Base-by-base conservation (phyloP, 768 basidiomycete species). In the Serendipita sp. region DNA sequence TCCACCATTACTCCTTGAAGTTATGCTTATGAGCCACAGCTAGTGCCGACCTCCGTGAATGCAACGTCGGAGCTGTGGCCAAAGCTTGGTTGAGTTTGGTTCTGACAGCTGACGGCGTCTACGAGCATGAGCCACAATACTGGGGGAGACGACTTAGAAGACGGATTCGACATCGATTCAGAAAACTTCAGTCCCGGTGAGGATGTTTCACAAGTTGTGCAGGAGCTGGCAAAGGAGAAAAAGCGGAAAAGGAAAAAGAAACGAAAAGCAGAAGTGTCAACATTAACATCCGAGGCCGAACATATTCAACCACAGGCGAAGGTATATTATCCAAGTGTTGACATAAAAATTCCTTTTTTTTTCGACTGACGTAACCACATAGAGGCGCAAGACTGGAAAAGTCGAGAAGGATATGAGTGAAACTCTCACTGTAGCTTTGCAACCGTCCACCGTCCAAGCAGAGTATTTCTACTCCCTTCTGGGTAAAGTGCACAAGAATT, bases 111-210 rank as follows among this genome's bases (percentile, higher is more conserved):
- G 48, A 32, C 48, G 8, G 18, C 48, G 48, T 7, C n/a, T 51
- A 32, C 48, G 8, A 51, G 72, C 68, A 74, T 71, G 38, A 41
- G 13, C 70, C 70, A 66, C 51, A 73, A 76, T 74, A 78, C 73
- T 64, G 70, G 77, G 67, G 85, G 85, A 47, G 88, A 93, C 77
- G 89, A 89, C 77, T 78, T 93, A 18, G 88, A 88, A 56, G 91
- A 92, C 72, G 86, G 91, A 68, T 90, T 86, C 71, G 76, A 70
- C 1, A 70, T 71, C 1, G 71, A 70, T 18, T 78, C 79, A 10
- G 75, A 32, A 32, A 34, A n/a, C 35, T 30, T 44, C n/a, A 7
- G 8, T 52, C 74, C 76, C 11, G 80, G 78, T 38, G 81, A 79
- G 66, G 77, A 74, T 2, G 74, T 72, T 60, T 72, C 51, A 15